A percentile compares a stretch with the other conserved stretches of the same genome.
Evolutionary conservation across 306 rosid genomes (phyloP).

Genomic region (apple (Malus domestica)): DNA sequence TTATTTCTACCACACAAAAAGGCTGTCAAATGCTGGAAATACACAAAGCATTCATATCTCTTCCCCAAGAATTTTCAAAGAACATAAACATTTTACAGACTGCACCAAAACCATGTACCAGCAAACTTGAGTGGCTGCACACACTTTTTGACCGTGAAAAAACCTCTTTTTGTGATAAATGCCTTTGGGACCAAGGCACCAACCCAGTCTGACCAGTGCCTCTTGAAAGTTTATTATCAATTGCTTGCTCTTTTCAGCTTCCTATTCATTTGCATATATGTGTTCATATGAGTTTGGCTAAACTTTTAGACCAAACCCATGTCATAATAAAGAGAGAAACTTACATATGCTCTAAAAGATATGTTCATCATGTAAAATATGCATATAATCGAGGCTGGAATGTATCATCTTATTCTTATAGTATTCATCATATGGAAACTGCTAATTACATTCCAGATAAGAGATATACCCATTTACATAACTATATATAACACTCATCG

Average conservation of each 20-base stretch:
- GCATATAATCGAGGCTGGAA: no score
- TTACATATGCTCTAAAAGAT: no score
- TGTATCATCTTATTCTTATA: no score
- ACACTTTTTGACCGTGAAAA: not conserved
- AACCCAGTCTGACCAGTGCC: not conserved
- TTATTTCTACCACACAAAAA: not conserved
- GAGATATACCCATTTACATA: no score
- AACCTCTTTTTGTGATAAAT: not conserved
- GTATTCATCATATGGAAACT: no score
- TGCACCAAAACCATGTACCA: not conserved
- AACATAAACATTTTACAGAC: not conserved
- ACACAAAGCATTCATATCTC: not conserved
- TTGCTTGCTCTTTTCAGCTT: not conserved
- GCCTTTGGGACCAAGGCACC: not conserved
- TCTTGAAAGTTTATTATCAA: not conserved
- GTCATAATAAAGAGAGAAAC: not conserved
- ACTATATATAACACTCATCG: no score
- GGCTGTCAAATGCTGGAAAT: not conserved
- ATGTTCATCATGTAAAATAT: no score
- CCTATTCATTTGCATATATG: not conserved
- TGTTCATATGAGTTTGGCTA: not conserved
- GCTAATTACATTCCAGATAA: no score
- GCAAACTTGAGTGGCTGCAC: not conserved
- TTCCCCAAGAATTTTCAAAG: not conserved
- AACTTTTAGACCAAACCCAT: not conserved